Conservation (phyloP, 768 basidiomycete genomes). For the Naematelia encephala region DNA sequence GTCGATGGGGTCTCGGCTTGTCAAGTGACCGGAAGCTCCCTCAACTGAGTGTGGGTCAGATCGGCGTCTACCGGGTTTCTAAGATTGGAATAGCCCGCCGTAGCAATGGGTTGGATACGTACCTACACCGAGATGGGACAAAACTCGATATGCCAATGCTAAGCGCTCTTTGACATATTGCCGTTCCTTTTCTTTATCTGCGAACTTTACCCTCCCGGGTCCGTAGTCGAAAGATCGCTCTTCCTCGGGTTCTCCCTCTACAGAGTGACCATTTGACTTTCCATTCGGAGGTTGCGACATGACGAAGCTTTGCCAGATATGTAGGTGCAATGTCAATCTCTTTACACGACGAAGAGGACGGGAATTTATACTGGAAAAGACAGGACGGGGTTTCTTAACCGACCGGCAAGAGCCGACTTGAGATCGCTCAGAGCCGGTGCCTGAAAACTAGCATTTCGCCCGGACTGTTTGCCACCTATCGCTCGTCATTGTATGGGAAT, state of each 20-base stretch:
- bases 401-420: neutral
- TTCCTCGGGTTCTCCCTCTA: neutral
- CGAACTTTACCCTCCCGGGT: neutral
- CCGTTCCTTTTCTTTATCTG: neutral
- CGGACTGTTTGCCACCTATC: neutral
- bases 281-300: too few species aligned
- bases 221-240: neutral
- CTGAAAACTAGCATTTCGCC: neutral
- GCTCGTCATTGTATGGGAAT: too few species aligned
- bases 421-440: neutral
- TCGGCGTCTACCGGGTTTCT: neutral
- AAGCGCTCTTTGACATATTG: constrained; percentile 3
- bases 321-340: too few species aligned
- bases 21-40: constrained; percentile 32
- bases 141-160: constrained; percentile 1
- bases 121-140: neutral
- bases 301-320: too few species aligned
- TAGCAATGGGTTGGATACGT: too few species aligned
- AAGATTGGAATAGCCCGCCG: too few species aligned
- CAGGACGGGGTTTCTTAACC: neutral
- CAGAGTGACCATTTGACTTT: too few species aligned
- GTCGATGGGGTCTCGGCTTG: constrained; percentile 28
- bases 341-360: too few species aligned
- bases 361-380: too few species aligned
- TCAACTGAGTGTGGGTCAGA: constrained; percentile 19